Conservation (phyloP, 208 protist species). For the Herpetomonas samuelpessoai region DNA sequence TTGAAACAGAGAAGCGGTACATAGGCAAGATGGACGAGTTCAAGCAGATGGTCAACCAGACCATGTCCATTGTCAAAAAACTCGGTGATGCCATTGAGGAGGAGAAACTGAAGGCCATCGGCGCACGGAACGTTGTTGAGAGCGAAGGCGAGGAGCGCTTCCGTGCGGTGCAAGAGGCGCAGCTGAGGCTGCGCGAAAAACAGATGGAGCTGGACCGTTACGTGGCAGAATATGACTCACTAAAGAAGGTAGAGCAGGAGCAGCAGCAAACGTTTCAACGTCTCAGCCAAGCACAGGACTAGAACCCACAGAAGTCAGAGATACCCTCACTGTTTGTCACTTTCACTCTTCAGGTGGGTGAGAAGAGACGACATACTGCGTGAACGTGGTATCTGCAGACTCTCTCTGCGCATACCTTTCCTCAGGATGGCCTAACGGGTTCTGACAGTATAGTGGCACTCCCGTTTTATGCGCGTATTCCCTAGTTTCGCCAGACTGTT, state of each 20-base stretch:
- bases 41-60: constrained; percentile 67
- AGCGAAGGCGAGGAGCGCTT: constrained; percentile 83
- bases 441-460: not conserved
- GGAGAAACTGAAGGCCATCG: constrained; percentile 86
- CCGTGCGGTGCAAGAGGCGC: constrained; percentile 71
- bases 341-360: too few relatives aligned
- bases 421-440: not conserved
- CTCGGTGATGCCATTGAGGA: constrained; percentile 81
- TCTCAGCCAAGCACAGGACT: constrained; percentile 69
- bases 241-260: constrained; percentile 79
- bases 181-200: constrained; percentile 84
- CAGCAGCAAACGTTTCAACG: constrained; percentile 79
- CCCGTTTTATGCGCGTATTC: not conserved
- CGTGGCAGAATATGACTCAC: constrained; percentile 81
- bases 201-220: constrained; percentile 90
- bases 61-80: constrained; percentile 77
- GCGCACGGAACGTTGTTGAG: constrained; percentile 84
- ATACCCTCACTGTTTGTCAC: not conserved
- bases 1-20: constrained; percentile 72
- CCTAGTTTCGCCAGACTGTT: not conserved
- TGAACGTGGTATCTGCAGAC: not conserved
- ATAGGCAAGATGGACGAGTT: constrained; percentile 87
- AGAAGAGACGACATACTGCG: too few relatives aligned
- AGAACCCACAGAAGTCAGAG: not conserved
- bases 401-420: not conserved